Base-by-base conservation (phyloP, 2,329 filamentous ascomycete genomes). In the Aspergillus felis region DNA sequence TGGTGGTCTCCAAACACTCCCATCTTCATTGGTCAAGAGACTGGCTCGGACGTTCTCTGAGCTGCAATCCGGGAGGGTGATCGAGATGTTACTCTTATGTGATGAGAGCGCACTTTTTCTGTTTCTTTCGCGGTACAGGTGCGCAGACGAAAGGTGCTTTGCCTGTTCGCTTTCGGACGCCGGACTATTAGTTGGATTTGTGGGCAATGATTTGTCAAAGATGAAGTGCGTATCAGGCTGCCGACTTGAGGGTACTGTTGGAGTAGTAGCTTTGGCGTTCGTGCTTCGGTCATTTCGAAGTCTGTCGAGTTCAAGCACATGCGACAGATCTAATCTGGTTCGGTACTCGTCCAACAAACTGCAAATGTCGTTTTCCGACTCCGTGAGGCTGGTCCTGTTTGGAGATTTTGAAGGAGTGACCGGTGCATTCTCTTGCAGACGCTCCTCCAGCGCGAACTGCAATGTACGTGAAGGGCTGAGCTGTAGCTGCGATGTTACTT, bases 131-230 rank as follows among this genome's bases (percentile, higher is more conserved):
- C 29, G 49, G 6, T 32, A 55, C 25, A 42, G 51, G 10, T 22
- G 20, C 20, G 56, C 55, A 38, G 53, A 51, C 29, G 53, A 51
- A 38, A 14, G 7, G 4, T 28, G 52, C 20, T 20, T 50, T 17
- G 32, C 7, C 25, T 14, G 24, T 24, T 52, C 56, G 27, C 57
- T 58, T n/a, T 42, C 53, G 12, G 53, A 54, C 49, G 51, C 58
- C 17, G 59, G 59, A 7, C 57, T 58, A 53, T 57, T 58, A 24
- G 54, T 38, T 10, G 57, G 51, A n/a, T 60, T 61, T 17, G 32
- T 14, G 8, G 54, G 57, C 47, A 44, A 46, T 12, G 46, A 27
- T n/a, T 20, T 22, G 42, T 56, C 50, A 44, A 57, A 27, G 44
- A 58, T 51, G 4, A 44, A 51, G 38, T 57, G 52, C 20, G 32